These are phyloP conservation scores for Fusarium nygamai DNA, from an alignment of 2,329 filamentous ascomycete species.

Conservation along the genomic window DNA sequence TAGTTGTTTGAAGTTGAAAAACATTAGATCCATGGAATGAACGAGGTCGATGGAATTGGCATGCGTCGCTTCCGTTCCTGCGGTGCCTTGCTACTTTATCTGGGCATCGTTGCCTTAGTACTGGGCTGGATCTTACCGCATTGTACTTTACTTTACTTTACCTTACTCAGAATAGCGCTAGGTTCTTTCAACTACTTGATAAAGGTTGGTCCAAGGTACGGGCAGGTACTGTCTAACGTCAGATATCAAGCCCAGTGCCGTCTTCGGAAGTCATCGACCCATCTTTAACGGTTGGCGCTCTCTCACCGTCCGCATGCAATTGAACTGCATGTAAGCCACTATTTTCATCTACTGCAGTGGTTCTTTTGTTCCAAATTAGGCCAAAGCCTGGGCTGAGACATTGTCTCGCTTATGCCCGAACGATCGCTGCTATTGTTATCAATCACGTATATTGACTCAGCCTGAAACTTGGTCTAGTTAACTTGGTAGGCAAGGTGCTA, in stretches of 20 bases:
- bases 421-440: not conserved
- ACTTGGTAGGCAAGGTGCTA: not conserved
- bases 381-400: slow-evolving; percentile 13
- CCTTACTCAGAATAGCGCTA: slow-evolving; percentile 12
- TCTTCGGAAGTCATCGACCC: slow-evolving; percentile 32
- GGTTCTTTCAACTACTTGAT: not conserved
- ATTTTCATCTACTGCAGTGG: slow-evolving; percentile 1
- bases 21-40: not conserved
- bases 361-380: slow-evolving; percentile 4
- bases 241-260: slow-evolving; percentile 27
- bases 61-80: slow-evolving; percentile 24
- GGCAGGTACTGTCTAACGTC: slow-evolving; percentile 17
- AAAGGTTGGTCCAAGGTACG: slow-evolving; percentile 6
- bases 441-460: not conserved
- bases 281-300: slow-evolving; percentile 10
- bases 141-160: not conserved
- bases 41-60: slow-evolving; percentile 3
- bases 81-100: slow-evolving; percentile 2
- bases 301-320: slow-evolving; percentile 25
- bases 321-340: slow-evolving; percentile 1
- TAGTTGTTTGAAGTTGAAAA: slow-evolving; percentile 16
- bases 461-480: not conserved
- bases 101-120: not conserved
- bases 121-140: not conserved
- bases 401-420: slow-evolving; percentile 7